A percentile compares a stretch with the other conserved stretches of the same genome.
Conservation (phyloP, 2,329 filamentous ascomycete genomes). For the Fusarium transvaalense region DNA sequence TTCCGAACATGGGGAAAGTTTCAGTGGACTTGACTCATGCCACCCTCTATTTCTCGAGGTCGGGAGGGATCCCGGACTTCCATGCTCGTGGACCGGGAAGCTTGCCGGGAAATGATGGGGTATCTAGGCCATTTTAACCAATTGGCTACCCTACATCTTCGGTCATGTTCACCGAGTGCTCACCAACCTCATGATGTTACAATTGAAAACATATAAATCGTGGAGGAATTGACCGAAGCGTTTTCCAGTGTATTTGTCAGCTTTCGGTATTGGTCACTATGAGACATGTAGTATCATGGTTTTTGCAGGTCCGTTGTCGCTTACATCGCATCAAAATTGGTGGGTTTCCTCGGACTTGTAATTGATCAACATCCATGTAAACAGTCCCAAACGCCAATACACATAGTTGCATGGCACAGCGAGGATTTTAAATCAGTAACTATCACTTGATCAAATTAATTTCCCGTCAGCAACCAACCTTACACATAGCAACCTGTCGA, state of each 20-base stretch:
- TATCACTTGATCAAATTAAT: too few species aligned
- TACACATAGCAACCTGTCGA: too few species aligned
- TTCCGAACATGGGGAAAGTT: constrained; percentile 11
- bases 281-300: not conserved
- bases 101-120: not conserved
- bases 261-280: fast-evolving
- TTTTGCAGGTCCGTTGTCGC: not conserved
- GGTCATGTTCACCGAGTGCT: constrained; percentile 3
- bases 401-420: too few species aligned
- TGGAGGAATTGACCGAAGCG: not conserved
- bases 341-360: too few species aligned
- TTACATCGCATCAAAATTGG: not conserved
- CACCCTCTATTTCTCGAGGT: not conserved
- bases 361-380: too few species aligned
- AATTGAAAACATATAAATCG: fast-evolving
- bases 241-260: fast-evolving
- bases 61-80: constrained; percentile 19
- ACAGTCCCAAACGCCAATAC: too few species aligned
- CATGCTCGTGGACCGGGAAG: constrained; percentile 15
- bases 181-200: not conserved
- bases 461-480: too few species aligned
- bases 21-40: not conserved
- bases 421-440: too few species aligned
- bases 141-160: not conserved
- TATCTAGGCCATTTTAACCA: not conserved